Conservation (phyloP, 2,329 filamentous ascomycete species). For the Clarireedia hainanense region DNA sequence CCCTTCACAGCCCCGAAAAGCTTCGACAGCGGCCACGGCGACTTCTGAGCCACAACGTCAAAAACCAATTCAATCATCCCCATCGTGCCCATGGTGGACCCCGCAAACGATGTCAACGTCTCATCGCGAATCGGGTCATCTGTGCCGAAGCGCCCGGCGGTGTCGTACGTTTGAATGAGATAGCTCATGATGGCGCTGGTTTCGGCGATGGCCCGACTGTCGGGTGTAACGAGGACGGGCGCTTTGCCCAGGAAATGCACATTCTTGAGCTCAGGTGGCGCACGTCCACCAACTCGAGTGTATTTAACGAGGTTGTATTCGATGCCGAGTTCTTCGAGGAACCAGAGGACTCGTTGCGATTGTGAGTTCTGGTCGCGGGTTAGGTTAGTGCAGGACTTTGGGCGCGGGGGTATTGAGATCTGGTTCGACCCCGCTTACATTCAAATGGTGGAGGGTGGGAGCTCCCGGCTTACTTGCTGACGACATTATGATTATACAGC, state of each 20-base stretch:
- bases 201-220: constrained; percentile 24
- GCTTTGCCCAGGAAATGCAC: constrained; percentile 81
- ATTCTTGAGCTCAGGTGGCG: constrained; percentile 60
- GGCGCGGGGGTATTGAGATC: not conserved
- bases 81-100: not conserved
- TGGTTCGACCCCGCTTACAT: constrained; percentile 13
- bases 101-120: constrained; percentile 16
- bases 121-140: constrained; percentile 28
- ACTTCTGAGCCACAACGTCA: constrained; percentile 1
- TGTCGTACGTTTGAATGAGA: constrained; percentile 29
- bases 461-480: not conserved
- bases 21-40: constrained; percentile 23
- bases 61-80: constrained; percentile 4
- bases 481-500: not conserved
- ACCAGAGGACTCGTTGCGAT: constrained; percentile 59
- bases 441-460: constrained; percentile 25
- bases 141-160: constrained; percentile 21
- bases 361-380: constrained; percentile 47
- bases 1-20: constrained; percentile 14
- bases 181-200: constrained; percentile 28
- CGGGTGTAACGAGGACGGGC: constrained; percentile 50
- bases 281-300: constrained; percentile 35
- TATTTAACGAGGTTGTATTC: constrained; percentile 71
- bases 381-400: not conserved
- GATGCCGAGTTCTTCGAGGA: constrained; percentile 61